Percentiles rank a stretch among this genome's conserved stretches.
phyloP scores from a whole-genome alignment of 192 early-diverging fungal species.

The Coemansia pectinata region DNA sequence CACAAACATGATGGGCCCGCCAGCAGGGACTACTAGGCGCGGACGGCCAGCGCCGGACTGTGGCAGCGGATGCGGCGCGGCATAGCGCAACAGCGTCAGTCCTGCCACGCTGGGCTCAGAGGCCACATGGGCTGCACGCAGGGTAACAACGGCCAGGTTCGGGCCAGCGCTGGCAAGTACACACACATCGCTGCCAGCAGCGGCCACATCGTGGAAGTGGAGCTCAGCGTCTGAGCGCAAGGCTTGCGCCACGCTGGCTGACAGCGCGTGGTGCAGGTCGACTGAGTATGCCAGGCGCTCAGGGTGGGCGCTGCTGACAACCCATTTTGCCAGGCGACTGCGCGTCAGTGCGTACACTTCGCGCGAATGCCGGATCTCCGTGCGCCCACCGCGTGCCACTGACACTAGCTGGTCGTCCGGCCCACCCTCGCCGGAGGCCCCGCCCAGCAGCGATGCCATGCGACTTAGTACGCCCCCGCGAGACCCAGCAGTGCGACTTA shows the following conservation, averaged over 20 bases:
- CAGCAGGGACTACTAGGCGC: conserved; percentile 30
- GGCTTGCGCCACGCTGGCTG: conserved; percentile 1
- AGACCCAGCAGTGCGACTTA: conserved; percentile 16
- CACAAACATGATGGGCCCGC: conserved; percentile 27
- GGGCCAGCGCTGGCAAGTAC: conserved; percentile 12
- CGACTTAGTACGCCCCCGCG: conserved; percentile 32
- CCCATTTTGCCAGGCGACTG: conserved; percentile 40
- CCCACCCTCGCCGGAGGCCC: background rate
- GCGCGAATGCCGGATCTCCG: conserved; percentile 50
- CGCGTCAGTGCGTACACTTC: conserved; percentile 48
- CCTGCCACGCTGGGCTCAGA: conserved; percentile 19
- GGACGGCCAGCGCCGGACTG: conserved; percentile 11
- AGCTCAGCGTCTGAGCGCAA: conserved; percentile 13
- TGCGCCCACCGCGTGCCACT: conserved; percentile 32
- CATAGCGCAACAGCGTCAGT: conserved; percentile 20
- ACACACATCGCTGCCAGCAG: conserved; percentile 25
- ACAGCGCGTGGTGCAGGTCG: conserved; percentile 11
- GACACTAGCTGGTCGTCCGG: conserved; percentile 27
- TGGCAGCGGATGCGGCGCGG: background rate
- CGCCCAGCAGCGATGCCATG: conserved; percentile 47
- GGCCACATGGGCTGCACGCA: conserved; percentile 21
- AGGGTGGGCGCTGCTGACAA: conserved; percentile 33
- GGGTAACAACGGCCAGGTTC: conserved; percentile 15
- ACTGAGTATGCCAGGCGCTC: conserved; percentile 27
- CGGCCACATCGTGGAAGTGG: conserved; percentile 27